Percentiles rank a stretch among this genome's conserved stretches.
These are phyloP conservation scores for Fusarium sp. DNA, from an alignment of 2,329 filamentous ascomycete genomes.

Conservation along the genomic window DNA sequence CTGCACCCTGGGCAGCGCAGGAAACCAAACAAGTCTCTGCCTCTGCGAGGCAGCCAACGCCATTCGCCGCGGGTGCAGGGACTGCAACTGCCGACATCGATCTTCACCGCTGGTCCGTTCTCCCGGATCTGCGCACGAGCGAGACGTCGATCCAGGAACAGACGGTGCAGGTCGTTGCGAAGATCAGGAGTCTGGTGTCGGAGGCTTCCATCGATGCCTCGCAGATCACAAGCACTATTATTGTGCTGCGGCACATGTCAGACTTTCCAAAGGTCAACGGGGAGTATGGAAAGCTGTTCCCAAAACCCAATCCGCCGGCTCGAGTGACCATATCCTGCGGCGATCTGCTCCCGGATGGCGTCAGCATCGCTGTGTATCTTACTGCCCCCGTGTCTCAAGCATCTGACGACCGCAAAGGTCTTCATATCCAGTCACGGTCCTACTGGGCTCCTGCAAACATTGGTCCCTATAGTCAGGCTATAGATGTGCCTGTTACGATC, in stretches of 20 bases:
- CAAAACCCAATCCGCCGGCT: constrained; percentile 83
- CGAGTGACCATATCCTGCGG: constrained; percentile 87
- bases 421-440: constrained; percentile 92
- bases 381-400: constrained; percentile 51
- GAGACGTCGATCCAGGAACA: constrained; percentile 58
- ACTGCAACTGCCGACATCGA: constrained; percentile 35
- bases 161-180: constrained; percentile 59
- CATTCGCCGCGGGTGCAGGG: constrained; percentile 7
- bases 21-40: constrained; percentile 13
- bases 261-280: constrained; percentile 82
- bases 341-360: constrained; percentile 68
- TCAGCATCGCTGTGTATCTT: constrained; percentile 71
- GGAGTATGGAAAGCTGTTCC: constrained; percentile 81
- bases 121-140: constrained; percentile 41
- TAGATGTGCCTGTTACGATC: constrained; percentile 60
- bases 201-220: constrained; percentile 45
- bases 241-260: constrained; percentile 83
- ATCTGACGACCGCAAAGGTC: constrained; percentile 62
- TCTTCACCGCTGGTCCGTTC: constrained; percentile 55
- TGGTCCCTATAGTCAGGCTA: constrained; percentile 94
- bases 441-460: constrained; percentile 99
- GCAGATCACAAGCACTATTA: constrained; percentile 66
- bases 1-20: constrained; percentile 13
- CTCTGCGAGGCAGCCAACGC: background rate
- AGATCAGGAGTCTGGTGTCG: constrained; percentile 57